Conservation (phyloP, 2,329 filamentous ascomycete species). For the Colletotrichum spaethianum region DNA sequence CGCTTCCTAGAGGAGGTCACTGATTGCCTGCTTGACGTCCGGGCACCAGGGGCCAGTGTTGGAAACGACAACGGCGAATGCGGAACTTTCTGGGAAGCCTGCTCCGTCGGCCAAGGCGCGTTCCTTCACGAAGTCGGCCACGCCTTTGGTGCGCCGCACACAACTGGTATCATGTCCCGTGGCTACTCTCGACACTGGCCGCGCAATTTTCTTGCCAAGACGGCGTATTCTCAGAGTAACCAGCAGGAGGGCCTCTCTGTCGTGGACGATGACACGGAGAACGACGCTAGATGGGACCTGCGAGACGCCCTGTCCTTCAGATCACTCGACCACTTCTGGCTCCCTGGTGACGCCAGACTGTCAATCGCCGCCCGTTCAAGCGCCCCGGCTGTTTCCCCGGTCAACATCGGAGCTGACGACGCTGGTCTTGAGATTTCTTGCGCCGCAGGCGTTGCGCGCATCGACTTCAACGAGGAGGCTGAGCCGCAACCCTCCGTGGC, state of each 20-base stretch:
- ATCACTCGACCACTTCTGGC: conserved; percentile 77
- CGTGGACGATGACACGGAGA: conserved; percentile 51
- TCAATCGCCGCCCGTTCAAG: conserved; percentile 37
- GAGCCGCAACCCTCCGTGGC: conserved; percentile 31
- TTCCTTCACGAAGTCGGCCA: conserved; percentile 81
- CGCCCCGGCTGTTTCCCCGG: conserved; percentile 2
- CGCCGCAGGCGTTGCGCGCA: conserved; percentile 41
- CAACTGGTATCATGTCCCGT: conserved; percentile 75
- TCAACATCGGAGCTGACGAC: conserved; percentile 42
- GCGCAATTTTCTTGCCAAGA: conserved; percentile 56
- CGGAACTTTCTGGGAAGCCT: conserved; percentile 59
- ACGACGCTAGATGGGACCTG: conserved; percentile 79
- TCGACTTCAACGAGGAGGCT: conserved; percentile 39
- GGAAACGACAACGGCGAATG: conserved; percentile 60
- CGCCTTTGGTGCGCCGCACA: conserved; percentile 78
- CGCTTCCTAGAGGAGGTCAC: conserved; percentile 77
- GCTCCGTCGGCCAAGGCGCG: conserved; percentile 73
- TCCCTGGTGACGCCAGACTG: conserved; percentile 69
- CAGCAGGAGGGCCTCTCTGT: conserved; percentile 37
- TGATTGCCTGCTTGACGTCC: conserved; percentile 60
- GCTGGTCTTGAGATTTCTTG: conserved; percentile 44
- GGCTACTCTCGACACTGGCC: conserved; percentile 60
- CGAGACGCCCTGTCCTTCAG: conserved; percentile 78
- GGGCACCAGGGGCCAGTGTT: conserved; percentile 53
- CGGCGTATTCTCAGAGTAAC: conserved; percentile 49